A percentile compares a stretch with the other conserved stretches of the same genome.
Evolutionary conservation across 2,329 filamentous ascomycete species (phyloP).

Genomic region (Ascochyta rabiei): DNA sequence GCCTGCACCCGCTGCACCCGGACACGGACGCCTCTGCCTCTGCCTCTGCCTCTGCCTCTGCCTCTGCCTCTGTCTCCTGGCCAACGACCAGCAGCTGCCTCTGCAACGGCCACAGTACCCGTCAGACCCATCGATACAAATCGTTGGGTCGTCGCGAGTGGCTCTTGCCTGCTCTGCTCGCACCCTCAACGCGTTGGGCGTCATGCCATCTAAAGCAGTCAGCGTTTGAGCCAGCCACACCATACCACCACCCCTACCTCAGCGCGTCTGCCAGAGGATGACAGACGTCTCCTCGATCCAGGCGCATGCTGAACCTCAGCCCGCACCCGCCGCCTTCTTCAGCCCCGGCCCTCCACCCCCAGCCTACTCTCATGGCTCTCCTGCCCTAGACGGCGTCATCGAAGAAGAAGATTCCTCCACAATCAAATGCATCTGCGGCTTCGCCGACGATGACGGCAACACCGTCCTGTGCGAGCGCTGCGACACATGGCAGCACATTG

Average conservation of each 20-base stretch:
- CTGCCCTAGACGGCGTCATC: constrained; percentile 49
- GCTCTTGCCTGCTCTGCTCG: constrained; percentile 33
- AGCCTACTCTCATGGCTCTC: constrained; percentile 45
- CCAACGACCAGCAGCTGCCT: constrained; percentile 20
- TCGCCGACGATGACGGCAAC: constrained; percentile 92
- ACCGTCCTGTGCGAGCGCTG: constrained; percentile 96
- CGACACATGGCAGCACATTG: constrained; percentile 97
- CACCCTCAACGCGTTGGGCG: constrained; percentile 45
- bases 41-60: background rate
- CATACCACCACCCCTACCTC: constrained; percentile 27
- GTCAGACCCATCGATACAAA: constrained; percentile 24
- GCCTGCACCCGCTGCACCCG: constrained; percentile 29
- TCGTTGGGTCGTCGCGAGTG: constrained; percentile 36
- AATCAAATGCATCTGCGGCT: constrained; percentile 97
- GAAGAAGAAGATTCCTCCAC: constrained; percentile 82
- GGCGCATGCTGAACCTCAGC: constrained; percentile 53
- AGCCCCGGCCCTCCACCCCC: constrained; percentile 36
- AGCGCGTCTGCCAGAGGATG: constrained; percentile 48
- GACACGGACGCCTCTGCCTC: constrained; percentile 38
- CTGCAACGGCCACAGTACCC: constrained; percentile 15
- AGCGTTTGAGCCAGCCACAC: constrained; percentile 45
- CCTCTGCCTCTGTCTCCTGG: constrained; percentile 28
- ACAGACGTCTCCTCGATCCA: constrained; percentile 51
- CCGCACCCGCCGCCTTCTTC: constrained; percentile 45
- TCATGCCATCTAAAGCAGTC: constrained; percentile 50